Base-by-base conservation (phyloP, 805 yeast species). In the Saccharomycopsis capsularis region DNA sequence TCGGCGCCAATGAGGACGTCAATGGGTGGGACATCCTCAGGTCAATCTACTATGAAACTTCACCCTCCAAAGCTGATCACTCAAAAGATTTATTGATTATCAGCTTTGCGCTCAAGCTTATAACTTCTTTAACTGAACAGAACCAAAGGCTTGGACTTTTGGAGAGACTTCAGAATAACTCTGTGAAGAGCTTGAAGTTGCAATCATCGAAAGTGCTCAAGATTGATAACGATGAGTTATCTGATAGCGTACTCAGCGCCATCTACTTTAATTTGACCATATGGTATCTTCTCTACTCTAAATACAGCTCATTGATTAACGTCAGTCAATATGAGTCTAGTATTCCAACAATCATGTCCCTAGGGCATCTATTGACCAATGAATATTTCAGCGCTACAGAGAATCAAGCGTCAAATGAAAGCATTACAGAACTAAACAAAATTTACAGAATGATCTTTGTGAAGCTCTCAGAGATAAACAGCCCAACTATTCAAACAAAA, bases 271-370 rank as follows among this genome's bases (percentile, higher is more conserved):
- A 47, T 39, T 40, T 50, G 6, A 3, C 30, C 9, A 3, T 46
- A 9, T 50, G 47, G 47, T 50, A 44, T 27, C 34, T 50, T 13
- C 13, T 40, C 16, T 21, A 38, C 36, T 16, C 16, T 3, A 42
- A 48, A 30, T 30, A 42, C 27, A 13, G 18, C 16, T n/a, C 7
- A 7, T 18, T 36, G 13, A 18, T 30, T 18, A 27, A 23, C 15
- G 2, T 29, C n/a, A 22, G 15, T 6, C 37, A 36, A 23, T 38
- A 30, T 19, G 51, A 47, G 24, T 9, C 22, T 4, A 19, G 29
- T n/a, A 30, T 47, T n/a, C 51, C 51, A 7, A 13, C 36, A 5
- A 19, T 42, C 19, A 42, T 47, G 51, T 3, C 37, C 3, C 42
- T 35, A 16, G 47, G 42, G 9, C 35, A 35, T 15, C 13, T 43